Evolutionary conservation across 2,329 filamentous ascomycete species (phyloP), one percentile per base, ranked within the genome.

Genomic region (Albophoma yamanashiensis): DNA sequence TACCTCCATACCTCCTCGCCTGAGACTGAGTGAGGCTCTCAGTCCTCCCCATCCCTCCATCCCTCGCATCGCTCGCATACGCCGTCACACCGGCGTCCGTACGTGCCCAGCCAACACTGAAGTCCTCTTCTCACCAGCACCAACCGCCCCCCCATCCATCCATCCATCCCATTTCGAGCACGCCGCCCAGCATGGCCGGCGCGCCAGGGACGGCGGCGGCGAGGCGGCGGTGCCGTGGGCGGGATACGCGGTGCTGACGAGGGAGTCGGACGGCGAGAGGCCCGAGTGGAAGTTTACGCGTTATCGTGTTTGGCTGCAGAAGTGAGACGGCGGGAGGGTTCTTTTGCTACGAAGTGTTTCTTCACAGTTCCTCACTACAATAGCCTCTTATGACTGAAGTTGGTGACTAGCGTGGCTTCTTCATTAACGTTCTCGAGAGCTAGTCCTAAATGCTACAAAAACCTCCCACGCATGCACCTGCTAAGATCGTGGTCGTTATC

Each of bases 301-400:
- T 25, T 74, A 74, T 59, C 67, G 66, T 22, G 71, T 73, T 43
- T 74, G 68, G 69, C 59, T 73, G 53, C 69, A 73, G 64, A 66
- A 17, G 22, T 59, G 50, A n/a, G 15, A n/a, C 1, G 31, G 31
- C 12, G 50, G 31, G 12, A 11, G 22, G 9, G 31, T 27, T 20
- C 5, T 5, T 14, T 31, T 47, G 22, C n/a, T 20, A 15, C 47
- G 34, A 15, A 4, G 17, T 34, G 4, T 9, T 12, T 20, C 7
- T 52, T 36, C 17, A 34, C 31, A 14, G 9, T 34, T n/a, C 20
- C 20, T n/a, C 14, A 31, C 31, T 3, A 12, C 14, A 3, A n/a
- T 2, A 22, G 20, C 20, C 31, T 14, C n/a, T 53, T 31, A 22
- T 6, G 17, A 34, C 11, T 34, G 40, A n/a, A 4, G 34, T 11